Evolutionary conservation across 2,329 filamentous ascomycete genomes (phyloP), one percentile per base, ranked within the genome.

Genomic region (Aphanocladium album): DNA sequence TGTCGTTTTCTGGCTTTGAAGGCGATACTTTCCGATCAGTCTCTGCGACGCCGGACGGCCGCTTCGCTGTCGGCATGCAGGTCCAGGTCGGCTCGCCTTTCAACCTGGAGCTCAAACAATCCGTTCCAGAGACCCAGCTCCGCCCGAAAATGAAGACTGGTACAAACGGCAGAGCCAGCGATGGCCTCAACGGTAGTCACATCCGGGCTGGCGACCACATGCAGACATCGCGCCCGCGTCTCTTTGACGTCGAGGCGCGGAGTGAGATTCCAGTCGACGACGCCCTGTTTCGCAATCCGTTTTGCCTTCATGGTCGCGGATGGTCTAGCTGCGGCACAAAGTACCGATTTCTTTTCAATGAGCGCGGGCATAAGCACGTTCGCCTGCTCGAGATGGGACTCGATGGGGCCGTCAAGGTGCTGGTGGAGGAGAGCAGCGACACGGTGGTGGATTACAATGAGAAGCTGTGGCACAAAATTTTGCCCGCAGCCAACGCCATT

Each of bases 271-370:
- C 51, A 3, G 68, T 64, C 1, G 63, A 69, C 14, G 52, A 66
- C 30, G 4, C 45, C 1, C 45, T 71, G 3, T 72, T 71, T 58
- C 57, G 62, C 5, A 67, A 66, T 9, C 65, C 68, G 0, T 72
- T 66, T 30, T 25, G 47, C 1, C 12, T 70, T 2, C n/a, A 49
- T 3, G 47, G 67, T 33, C 12, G 69, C 2, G 66, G 65, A 2
- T 71, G 69, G 70, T 66, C 35, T 12, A 12, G 27, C 4, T 55
- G 65, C 7, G 60, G 60, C 4, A 54, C 61, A 8, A 67, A 70
- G 17, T 72, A 69, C 53, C 65, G 67, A 11, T 70, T 71, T 50
- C 43, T 69, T 12, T 67, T 65, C 17, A 71, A 71, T 21, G 67
- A 67, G 45, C 67, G 70, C 5, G 70, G 69, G 0, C 68, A 72